phyloP scores from a whole-genome alignment of 129 eudicot genomes.

The Chrysanthemum seticuspe region DNA sequence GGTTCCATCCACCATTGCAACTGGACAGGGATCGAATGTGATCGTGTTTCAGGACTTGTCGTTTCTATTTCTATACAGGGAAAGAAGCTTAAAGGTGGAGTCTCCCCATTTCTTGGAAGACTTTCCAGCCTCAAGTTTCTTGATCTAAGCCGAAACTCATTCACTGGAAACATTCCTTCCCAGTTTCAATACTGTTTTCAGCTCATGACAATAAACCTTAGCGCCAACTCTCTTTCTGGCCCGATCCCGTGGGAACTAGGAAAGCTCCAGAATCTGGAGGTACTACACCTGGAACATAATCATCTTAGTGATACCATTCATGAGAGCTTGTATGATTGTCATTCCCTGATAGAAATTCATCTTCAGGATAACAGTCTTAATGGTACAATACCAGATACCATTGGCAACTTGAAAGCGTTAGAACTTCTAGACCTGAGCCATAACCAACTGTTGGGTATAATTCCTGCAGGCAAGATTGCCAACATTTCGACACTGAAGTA shows the following conservation, averaged over 20 bases:
- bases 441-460: constrained; percentile 49
- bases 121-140: constrained; percentile 75
- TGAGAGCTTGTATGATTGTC: constrained; percentile 53
- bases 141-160: constrained; percentile 65
- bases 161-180: constrained; percentile 61
- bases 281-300: constrained; percentile 56
- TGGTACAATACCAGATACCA: constrained; percentile 55
- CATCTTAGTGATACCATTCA: constrained; percentile 60
- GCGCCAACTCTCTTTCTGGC: constrained; percentile 59
- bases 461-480: constrained; percentile 40
- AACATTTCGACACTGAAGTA: constrained; percentile 35
- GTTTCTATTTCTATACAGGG: constrained; percentile 48
- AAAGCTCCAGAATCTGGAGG: constrained; percentile 39
- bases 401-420: constrained; percentile 45
- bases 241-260: constrained; percentile 64
- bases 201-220: constrained; percentile 43
- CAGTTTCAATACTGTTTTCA: constrained; percentile 56
- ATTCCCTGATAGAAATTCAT: constrained; percentile 38
- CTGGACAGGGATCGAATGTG: constrained; percentile 82
- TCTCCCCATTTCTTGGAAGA: constrained; percentile 74
- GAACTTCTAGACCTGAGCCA: constrained; percentile 48
- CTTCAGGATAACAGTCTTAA: constrained; percentile 52
- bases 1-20: constrained; percentile 67
- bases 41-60: constrained; percentile 36
- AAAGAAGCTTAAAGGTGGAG: constrained; percentile 50